Conservation (phyloP, 2,329 filamentous ascomycete species). For the Blastomyces emzantsi region DNA sequence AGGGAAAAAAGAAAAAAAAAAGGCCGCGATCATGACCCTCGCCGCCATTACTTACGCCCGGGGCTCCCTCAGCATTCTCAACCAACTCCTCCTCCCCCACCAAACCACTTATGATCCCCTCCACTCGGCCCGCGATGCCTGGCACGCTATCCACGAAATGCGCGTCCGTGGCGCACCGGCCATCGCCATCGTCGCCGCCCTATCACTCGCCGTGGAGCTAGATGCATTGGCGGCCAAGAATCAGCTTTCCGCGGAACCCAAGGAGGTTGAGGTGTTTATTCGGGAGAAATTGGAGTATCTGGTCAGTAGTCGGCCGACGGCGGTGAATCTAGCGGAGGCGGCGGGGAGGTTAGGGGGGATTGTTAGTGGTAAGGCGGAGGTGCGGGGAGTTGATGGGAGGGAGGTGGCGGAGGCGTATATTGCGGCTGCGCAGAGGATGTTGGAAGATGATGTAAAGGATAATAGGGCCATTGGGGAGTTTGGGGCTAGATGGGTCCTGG, state of each 20-base stretch:
- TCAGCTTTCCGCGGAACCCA: slow-evolving; percentile 43
- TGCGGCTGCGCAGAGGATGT: slow-evolving; percentile 71
- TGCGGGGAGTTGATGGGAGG: slow-evolving; percentile 28
- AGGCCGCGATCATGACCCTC: not conserved
- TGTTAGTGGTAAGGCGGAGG: slow-evolving; percentile 41
- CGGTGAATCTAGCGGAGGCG: slow-evolving; percentile 89
- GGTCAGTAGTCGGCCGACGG: slow-evolving; percentile 81
- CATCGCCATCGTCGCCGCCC: slow-evolving; percentile 93
- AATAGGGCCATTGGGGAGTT: slow-evolving; percentile 77
- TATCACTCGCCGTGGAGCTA: slow-evolving; percentile 80
- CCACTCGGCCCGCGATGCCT: slow-evolving; percentile 49
- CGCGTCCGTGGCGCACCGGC: slow-evolving; percentile 69
- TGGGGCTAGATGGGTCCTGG: slow-evolving; percentile 73
- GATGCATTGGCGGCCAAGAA: slow-evolving; percentile 34
- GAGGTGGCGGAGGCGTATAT: slow-evolving; percentile 63
- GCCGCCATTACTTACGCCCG: slow-evolving; percentile 35
- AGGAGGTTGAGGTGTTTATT: slow-evolving; percentile 60
- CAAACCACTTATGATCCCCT: slow-evolving; percentile 49
- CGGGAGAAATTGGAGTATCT: slow-evolving; percentile 73
- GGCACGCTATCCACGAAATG: slow-evolving; percentile 59
- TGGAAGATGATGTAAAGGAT: slow-evolving; percentile 76
- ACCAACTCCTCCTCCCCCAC: slow-evolving; percentile 55
- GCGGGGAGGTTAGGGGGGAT: slow-evolving; percentile 66
- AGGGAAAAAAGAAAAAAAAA: not conserved
- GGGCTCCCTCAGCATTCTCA: slow-evolving; percentile 51